Percentiles rank a stretch among this genome's conserved stretches.
phyloP scores from a whole-genome alignment of 1,139 yeast species.

The Spathaspora sp. region DNA sequence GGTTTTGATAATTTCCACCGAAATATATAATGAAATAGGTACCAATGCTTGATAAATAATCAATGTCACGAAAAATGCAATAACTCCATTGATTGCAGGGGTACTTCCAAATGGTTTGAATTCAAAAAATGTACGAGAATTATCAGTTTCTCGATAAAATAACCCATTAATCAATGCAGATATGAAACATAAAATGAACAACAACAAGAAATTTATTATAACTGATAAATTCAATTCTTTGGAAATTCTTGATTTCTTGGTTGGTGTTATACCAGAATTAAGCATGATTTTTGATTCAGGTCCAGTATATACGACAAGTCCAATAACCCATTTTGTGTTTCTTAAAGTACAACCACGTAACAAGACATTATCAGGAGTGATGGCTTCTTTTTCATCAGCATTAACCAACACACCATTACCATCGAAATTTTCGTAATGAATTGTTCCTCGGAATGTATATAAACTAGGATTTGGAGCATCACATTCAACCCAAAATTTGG shows the following conservation, averaged over 20 bases:
- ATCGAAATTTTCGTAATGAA: constrained; percentile 57
- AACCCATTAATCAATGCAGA: constrained; percentile 84
- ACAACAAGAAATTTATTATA: constrained; percentile 67
- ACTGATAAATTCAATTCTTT: constrained; percentile 83
- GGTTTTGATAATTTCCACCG: constrained; percentile 93
- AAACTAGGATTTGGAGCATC: constrained; percentile 87
- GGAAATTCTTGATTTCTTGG: constrained; percentile 80
- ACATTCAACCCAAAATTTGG: constrained; percentile 83
- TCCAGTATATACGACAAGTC: constrained; percentile 88
- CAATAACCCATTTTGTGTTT: constrained; percentile 93
- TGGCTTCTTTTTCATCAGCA: constrained; percentile 63
- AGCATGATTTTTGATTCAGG: constrained; percentile 88
- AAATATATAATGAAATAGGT: constrained; percentile 91
- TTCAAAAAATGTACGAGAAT: constrained; percentile 72
- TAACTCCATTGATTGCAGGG: constrained; percentile 76
- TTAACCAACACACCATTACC: constrained; percentile 35
- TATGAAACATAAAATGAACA: constrained; percentile 77
- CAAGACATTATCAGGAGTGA: constrained; percentile 74
- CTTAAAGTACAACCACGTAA: constrained; percentile 90
- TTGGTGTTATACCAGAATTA: constrained; percentile 90
- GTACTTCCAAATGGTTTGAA: constrained; percentile 47
- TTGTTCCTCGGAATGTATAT: constrained; percentile 85
- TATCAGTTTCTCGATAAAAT: constrained; percentile 51
- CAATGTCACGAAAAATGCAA: constrained; percentile 84
- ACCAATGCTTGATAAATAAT: constrained; percentile 89